These are phyloP conservation scores for Fraxinus dipetala DNA, from an alignment of 305 asterid species.

Conservation along the genomic window DNA sequence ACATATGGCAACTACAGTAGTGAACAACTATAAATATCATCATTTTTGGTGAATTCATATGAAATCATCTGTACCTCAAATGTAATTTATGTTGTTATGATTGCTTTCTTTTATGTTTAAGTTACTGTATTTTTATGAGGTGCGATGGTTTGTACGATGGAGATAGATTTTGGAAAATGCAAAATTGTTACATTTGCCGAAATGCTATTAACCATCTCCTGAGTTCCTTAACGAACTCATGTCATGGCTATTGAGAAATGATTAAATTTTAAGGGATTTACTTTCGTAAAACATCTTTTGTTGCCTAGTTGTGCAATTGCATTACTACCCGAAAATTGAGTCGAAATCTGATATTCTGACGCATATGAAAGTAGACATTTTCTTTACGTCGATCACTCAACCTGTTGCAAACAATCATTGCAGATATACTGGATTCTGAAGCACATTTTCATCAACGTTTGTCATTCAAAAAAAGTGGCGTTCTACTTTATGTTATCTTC, in stretches of 20 bases:
- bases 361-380: neutral
- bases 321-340: neutral
- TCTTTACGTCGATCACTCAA: neutral
- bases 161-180: too few relatives aligned
- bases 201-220: too few relatives aligned
- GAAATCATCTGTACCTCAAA: neutral
- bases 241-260: neutral
- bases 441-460: slow-evolving; percentile 58
- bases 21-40: too few relatives aligned
- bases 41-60: neutral
- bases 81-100: neutral
- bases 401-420: slow-evolving; percentile 11
- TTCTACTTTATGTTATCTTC: slow-evolving; percentile 64
- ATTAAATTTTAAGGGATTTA: neutral
- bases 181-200: too few relatives aligned
- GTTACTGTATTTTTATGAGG: too few relatives aligned
- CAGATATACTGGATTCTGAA: slow-evolving; percentile 70
- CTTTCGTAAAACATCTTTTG: neutral
- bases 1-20: too few relatives aligned
- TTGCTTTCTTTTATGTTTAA: neutral
- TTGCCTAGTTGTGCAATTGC: neutral
- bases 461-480: slow-evolving; percentile 62
- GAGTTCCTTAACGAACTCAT: neutral
- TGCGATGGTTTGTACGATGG: too few relatives aligned
- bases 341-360: neutral